Evolutionary conservation across 1,139 yeast species (phyloP), one percentile per base, ranked within the genome.

Genomic region (Sugiyamaella sp.): DNA sequence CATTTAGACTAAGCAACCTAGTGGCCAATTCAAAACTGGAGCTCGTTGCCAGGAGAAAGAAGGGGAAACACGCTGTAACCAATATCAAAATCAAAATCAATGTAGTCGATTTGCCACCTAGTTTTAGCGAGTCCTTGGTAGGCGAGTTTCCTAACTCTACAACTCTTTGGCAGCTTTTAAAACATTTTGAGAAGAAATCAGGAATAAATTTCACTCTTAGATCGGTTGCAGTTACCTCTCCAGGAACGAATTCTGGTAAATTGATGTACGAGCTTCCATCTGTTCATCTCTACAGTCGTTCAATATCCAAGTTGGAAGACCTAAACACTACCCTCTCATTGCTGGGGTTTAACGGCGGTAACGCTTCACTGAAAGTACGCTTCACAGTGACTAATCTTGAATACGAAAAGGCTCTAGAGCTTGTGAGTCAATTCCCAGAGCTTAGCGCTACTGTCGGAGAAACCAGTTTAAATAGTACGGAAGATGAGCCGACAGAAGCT

Each of bases 1-100:
- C 70, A 19, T 53, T 65, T 45, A 53, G 70, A 25, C 55, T 66
- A 32, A 63, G 65, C 32, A 62, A 60, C 39, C 45, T 67, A 29
- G 65, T 64, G 19, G 60, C 64, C 21, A 67, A 67, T 48, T 62
- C 70, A 5, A 66, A 64, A 47, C 43, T 67, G 25, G 68, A 65
- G 33, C 59, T 67, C 10, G 62, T 57, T 5, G 52, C 54, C 3
- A 60, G 59, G 2, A 46, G 56, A 6, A 55, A 51, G 20, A 49
- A 45, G n/a, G 52, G 49, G 4, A 55, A 53, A 24, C 45, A 53
- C 12, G 51, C 50, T 3, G 45, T 49, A 3, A 42, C 44, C 49
- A 44, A 14, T 27, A 64, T 66, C 19, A 56, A 55, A 40, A 59
- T 66, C 44, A 63, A 65, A 51, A 48, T 66, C 5, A 57, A 53